phyloP scores from a whole-genome alignment of 192 early-diverging fungal genomes.

The Geranomyces variabilis region DNA sequence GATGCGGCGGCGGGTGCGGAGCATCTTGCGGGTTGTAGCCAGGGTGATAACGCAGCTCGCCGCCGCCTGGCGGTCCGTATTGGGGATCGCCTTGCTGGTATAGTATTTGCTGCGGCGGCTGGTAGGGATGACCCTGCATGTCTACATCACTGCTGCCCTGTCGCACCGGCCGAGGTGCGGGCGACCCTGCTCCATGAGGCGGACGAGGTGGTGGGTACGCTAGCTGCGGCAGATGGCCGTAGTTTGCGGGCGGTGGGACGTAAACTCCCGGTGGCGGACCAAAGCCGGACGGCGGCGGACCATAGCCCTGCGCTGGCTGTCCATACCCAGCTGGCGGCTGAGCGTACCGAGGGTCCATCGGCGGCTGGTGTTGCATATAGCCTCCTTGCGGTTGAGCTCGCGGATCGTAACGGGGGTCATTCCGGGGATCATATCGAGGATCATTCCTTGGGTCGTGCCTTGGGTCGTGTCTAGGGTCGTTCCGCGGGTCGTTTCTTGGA shows the following conservation, averaged over 20 bases:
- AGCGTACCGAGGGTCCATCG: slow-evolving; percentile 10
- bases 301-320: not conserved
- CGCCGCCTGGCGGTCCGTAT: not conserved
- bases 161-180: not conserved
- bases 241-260: not conserved
- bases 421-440: no score
- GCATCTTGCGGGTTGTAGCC: slow-evolving; percentile 26
- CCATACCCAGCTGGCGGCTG: not conserved
- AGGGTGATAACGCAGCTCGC: slow-evolving; percentile 2
- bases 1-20: slow-evolving; percentile 6
- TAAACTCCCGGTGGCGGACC: not conserved
- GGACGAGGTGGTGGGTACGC: slow-evolving; percentile 24
- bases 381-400: slow-evolving; percentile 5
- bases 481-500: not conserved
- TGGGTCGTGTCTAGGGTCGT: not conserved
- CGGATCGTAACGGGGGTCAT: not conserved
- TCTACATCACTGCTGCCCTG: not conserved
- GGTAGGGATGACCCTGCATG: not conserved
- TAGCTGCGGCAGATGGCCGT: slow-evolving; percentile 2
- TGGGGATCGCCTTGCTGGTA: not conserved
- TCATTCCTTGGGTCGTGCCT: not conserved
- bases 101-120: not conserved
- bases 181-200: not conserved
- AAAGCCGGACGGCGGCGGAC: not conserved
- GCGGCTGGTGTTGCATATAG: not conserved